Conservation (phyloP, 805 yeast genomes). For the Schwanniomyces yamadae region DNA sequence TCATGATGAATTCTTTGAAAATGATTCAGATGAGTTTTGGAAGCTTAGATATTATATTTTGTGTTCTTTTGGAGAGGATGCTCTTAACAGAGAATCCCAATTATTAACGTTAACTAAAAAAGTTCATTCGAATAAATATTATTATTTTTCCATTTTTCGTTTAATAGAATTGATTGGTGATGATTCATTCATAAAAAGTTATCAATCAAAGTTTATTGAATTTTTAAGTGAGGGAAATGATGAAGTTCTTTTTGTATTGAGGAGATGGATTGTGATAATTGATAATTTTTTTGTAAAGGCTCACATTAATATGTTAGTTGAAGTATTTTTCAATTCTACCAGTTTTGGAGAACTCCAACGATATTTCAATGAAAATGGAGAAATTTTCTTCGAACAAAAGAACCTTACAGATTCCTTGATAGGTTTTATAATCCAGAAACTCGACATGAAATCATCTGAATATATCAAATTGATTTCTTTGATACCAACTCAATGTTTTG, state of each 20-base stretch:
- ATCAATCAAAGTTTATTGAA: conserved; percentile 13
- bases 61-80: conserved; percentile 43
- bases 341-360: conserved; percentile 3
- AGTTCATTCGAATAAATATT: conserved; percentile 12
- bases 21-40: conserved; percentile 35
- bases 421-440: conserved; percentile 11
- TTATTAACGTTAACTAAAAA: conserved; percentile 3
- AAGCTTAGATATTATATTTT: conserved; percentile 46
- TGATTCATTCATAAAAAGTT: conserved; percentile 4
- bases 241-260: conserved; percentile 24
- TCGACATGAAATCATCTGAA: conserved; percentile 4
- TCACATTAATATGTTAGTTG: conserved; percentile 27
- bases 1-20: conserved; percentile 13
- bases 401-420: conserved; percentile 33
- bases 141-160: conserved; percentile 47
- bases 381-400: conserved; percentile 49
- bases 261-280: conserved; percentile 57
- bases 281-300: conserved; percentile 31
- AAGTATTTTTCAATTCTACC: conserved; percentile 20
- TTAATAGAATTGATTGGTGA: conserved; percentile 43
- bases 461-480: conserved; percentile 8
- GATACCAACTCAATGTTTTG: conserved; percentile 53
- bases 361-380: conserved; percentile 23
- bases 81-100: background rate
- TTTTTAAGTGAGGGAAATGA: conserved; percentile 7